phyloP scores from a whole-genome alignment of 257 asterid genomes.

The Lantana camara region DNA sequence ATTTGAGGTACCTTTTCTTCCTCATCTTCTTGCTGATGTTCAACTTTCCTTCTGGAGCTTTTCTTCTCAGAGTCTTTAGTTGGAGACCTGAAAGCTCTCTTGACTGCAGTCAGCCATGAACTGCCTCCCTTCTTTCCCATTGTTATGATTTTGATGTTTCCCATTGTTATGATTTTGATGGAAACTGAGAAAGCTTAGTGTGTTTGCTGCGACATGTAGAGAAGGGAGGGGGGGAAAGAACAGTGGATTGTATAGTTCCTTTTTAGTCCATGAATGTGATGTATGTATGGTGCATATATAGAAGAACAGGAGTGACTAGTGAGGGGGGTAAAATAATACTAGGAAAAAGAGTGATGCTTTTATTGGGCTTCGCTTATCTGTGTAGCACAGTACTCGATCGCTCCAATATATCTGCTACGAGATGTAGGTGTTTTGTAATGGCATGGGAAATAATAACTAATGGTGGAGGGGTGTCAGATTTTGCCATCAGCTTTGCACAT shows the following conservation, averaged over 20 bases:
- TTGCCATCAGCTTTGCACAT: conserved; percentile 22
- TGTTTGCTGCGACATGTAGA: conserved; percentile 27
- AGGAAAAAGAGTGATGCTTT: conserved; percentile 10
- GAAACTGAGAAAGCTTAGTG: conserved; percentile 1
- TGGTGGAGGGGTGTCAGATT: conserved; percentile 50
- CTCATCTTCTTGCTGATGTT: conserved; percentile 52
- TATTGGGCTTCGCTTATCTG: conserved; percentile 40
- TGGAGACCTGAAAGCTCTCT: conserved; percentile 91
- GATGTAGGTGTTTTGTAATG: conserved; percentile 61
- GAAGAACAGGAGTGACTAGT: conserved; percentile 7
- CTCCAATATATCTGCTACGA: conserved; percentile 40
- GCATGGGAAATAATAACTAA: conserved; percentile 40
- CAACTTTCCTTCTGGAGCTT: conserved; percentile 57
- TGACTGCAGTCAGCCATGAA: conserved; percentile 91
- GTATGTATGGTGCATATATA: conserved; percentile 29
- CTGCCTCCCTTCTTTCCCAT: conserved; percentile 74
- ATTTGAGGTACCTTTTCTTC: conserved; percentile 54
- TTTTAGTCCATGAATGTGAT: not conserved
- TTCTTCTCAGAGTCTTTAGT: conserved; percentile 64
- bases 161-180: too few species aligned
- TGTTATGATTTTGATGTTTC: not conserved
- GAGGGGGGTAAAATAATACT: not conserved
- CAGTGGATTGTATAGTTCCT: conserved; percentile 8
- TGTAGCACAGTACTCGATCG: conserved; percentile 36
- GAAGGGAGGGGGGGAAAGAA: not conserved